Evolutionary conservation across 1,284 basidiomycete genomes (phyloP), one percentile per base, ranked within the genome.

Genomic region (Pseudozyma tsukubaensis): DNA sequence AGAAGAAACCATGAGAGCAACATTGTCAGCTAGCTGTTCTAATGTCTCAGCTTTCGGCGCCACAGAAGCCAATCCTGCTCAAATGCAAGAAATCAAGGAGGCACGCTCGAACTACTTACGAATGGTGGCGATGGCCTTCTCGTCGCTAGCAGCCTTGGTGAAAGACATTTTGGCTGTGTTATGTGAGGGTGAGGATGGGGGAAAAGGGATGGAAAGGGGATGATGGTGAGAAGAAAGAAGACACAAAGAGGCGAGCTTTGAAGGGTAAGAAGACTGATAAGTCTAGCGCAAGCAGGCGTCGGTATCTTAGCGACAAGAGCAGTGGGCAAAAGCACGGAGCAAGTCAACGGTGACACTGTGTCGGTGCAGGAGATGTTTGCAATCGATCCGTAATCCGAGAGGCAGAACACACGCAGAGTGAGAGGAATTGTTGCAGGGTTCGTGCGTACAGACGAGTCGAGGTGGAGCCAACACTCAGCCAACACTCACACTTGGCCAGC

Each of bases 51-150:
- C 24, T 29, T 29, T 29, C 6, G 24, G 24, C 24, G 24, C 24
- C 24, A 29, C 24, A 29, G 6, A 29, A 29, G 24, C 24, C 3
- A 6, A 29, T 29, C 24, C 6, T 29, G 24, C 24, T 29, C 3
- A 29, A 29, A 29, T 6, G 45, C 45, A 47, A 47, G 45, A 47
- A 18, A 47, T 44, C 21, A 37, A 49, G 29, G 39, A 34, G 24
- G 19, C 29, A 65, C 24, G 24, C 24, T 6, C 24, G 24, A 18
- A n/a, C 29, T 16, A 79, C 79, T 60, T 64, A 79, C 79, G 77
- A 54, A 81, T 79, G 62, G 79, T 72, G 64, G 76, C 73, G 57
- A 81, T 78, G 13, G 79, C 68, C 66, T 79, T 81, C 50, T 75
- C 58, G 72, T 81, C 79, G 64, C 60, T 50, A 48, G 78, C 75